Base-by-base conservation (phyloP, 495 filamentous ascomycete species). In the Daldinia vernicosa region DNA sequence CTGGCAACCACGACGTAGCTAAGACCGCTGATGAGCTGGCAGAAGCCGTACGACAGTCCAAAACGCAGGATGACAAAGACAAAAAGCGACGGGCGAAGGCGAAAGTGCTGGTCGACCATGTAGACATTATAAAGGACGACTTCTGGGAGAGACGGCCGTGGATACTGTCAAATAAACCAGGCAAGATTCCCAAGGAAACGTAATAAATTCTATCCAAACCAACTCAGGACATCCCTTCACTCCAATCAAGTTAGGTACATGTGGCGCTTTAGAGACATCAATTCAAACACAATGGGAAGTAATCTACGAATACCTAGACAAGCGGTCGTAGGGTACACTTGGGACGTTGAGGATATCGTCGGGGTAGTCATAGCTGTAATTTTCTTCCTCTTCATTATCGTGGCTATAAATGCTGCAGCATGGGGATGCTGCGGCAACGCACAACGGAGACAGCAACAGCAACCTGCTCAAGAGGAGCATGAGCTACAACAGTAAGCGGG, bases 91-190 rank as follows among this genome's bases (percentile, higher is more conserved):
- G 89, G 30, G 84, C 85, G 26, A 96, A 94, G 75, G 93, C 94
- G 24, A 81, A 85, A 58, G 89, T 99, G 39, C 86, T 90, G 15
- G 82, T 95, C 43, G 89, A 95, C 62, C 93, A 98, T 80, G 81
- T 93, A 60, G 95, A 99, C 79, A 91, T 99, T 75, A 98, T 98
- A 76, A 91, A 90, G 66, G 92, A 98, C 81, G 91, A 91, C 6
- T 98, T 99, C 78, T 99, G 95, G 95, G 86, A 91, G 66, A 83
- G 84, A 71, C 84, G 92, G 73, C 93, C 94, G 7, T 97, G 94
- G 92, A 86, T 99, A 63, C 78, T 98, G 60, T 91, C 88, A 15
- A 89, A 90, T 60, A 91, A 89, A 73, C 88, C 91, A 24, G 89
- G 90, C 11, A 91, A 87, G 74, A 79, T 90, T 59, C 88, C 89